Evolutionary conservation across 805 yeast species (phyloP), one percentile per base, ranked within the genome.

Genomic region (Nematodospora valgi): DNA sequence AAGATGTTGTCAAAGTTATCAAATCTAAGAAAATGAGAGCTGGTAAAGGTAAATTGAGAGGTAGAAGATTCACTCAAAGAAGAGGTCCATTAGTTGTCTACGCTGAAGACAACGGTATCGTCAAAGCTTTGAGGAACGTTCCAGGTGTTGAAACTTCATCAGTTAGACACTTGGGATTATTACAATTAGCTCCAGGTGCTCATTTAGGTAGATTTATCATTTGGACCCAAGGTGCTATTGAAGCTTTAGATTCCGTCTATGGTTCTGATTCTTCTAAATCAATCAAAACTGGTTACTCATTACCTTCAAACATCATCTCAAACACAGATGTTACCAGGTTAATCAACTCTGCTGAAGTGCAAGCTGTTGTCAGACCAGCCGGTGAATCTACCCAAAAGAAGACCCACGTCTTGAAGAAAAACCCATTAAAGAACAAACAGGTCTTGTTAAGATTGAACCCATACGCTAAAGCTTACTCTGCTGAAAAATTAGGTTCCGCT

Each of bases 121-220:
- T 84, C 68, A 86, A 87, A 81, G 98, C 98, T 50, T 87, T 93
- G 82, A 89, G 98, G 86, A 93, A 93, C 86, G 77, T 93, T 56
- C 98, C 98, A 74, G 98, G 98, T 85, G 98, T 93, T 56, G 98
- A 93, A 80, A 82, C 96, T 64, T 81, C 91, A 61, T 76, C 82
- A 70, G 98, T 93, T 59, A 76, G 83, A 61, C 77, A 89, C 66
- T 80, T 93, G 64, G 93, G 93, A 77, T 79, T 93, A 62, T 83
- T 93, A 70, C 98, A 91, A 80, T 85, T 93, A 65, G 98, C 98
- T 61, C 98, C 98, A 73, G 98, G 98, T 84, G 95, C 98, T 68
- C 98, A 93, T 81, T 78, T 93, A 64, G 98, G 98, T 79, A 89
- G 98, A 82, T 93, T 93, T 65, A 84, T 93, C 65, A 87, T 93